phyloP scores from a whole-genome alignment of 106 monocot species.

The Ottelia alismoides region DNA sequence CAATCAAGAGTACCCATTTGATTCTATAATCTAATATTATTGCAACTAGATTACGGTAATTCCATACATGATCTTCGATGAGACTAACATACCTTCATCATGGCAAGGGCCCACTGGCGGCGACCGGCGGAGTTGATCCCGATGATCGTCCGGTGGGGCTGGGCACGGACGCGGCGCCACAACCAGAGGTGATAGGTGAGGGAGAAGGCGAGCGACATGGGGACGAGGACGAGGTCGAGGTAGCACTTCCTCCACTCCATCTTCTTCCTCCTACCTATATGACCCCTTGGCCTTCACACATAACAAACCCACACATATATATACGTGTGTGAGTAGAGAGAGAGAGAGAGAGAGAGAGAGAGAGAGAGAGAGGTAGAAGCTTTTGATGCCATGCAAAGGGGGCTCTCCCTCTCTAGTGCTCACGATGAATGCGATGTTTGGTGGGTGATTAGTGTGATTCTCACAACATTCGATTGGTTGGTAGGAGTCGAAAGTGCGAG shows the following conservation, averaged over 20 bases:
- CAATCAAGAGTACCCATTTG: too few relatives aligned
- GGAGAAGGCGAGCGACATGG: slow-evolving; percentile 1
- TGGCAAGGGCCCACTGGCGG: slow-evolving; percentile 15
- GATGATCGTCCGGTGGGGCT: slow-evolving; percentile 10
- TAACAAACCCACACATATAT: too few relatives aligned
- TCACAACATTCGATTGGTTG: too few relatives aligned
- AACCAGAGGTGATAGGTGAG: slow-evolving; percentile 19
- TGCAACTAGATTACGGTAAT: too few relatives aligned
- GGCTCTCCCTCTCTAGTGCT: too few relatives aligned
- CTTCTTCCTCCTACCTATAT: not conserved
- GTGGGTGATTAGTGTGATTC: slow-evolving; percentile 4
- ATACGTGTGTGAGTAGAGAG: not conserved
- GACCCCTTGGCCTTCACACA: too few relatives aligned
- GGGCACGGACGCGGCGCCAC: slow-evolving; percentile 4
- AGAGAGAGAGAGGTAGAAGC: too few relatives aligned
- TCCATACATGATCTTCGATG: too few relatives aligned
- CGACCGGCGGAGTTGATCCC: slow-evolving; percentile 22
- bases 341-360: too few relatives aligned
- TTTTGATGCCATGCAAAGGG: too few relatives aligned
- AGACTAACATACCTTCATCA: slow-evolving; percentile 16
- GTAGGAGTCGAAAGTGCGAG: too few relatives aligned
- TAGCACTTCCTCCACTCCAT: slow-evolving; percentile 23
- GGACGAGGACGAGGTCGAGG: slow-evolving; percentile 16
- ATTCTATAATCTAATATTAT: too few relatives aligned
- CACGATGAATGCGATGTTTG: not conserved